phyloP scores from a whole-genome alignment of 2,329 filamentous ascomycete species.

The Ceratocystis smalleyi region DNA sequence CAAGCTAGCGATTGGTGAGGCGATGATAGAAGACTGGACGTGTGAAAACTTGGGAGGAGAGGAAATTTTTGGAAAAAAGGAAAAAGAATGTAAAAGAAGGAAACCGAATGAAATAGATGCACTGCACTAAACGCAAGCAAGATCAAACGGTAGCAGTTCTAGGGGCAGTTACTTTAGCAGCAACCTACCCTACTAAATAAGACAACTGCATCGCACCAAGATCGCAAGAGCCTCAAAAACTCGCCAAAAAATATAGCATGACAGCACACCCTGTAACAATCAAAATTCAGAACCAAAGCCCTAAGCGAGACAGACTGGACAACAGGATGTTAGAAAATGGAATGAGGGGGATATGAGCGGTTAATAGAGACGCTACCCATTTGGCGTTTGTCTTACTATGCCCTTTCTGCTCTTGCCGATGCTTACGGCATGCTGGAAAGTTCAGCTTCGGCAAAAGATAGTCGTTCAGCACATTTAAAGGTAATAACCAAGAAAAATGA shows the following conservation, averaged over 20 bases:
- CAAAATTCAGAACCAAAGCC: not conserved
- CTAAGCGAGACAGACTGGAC: not conserved
- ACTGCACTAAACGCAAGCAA: not conserved
- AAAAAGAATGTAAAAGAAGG: not conserved
- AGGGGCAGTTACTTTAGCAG: not conserved
- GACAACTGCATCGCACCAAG: not conserved
- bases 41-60: not conserved
- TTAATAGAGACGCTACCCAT: not conserved
- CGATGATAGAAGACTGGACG: not conserved
- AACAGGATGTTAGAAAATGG: not conserved
- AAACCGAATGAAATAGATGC: not conserved
- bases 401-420: too few relatives aligned
- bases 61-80: not conserved
- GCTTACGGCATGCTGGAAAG: too few relatives aligned
- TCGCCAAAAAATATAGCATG: not conserved
- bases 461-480: too few relatives aligned
- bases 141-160: not conserved
- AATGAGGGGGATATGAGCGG: not conserved
- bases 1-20: not conserved
- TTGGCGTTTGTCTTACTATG: too few relatives aligned
- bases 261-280: not conserved
- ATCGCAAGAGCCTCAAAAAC: not conserved
- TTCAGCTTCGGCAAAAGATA: too few relatives aligned
- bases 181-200: not conserved
- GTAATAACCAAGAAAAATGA: not conserved